phyloP scores from a whole-genome alignment of 441 rosid genomes.

The Populus trichocarpa region DNA sequence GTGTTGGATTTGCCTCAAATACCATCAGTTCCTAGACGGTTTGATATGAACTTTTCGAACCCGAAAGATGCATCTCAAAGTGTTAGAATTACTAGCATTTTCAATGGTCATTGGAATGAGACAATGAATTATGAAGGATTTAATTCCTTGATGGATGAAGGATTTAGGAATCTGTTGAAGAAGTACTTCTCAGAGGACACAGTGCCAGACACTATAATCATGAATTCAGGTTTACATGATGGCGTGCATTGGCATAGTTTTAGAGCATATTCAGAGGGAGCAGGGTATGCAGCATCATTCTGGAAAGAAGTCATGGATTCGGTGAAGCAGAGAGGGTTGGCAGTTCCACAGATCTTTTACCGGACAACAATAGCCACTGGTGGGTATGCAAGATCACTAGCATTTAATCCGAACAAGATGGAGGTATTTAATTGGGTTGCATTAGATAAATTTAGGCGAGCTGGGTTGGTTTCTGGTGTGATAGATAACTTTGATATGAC shows the following conservation, averaged over 20 bases:
- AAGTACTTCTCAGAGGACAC: conserved; percentile 62
- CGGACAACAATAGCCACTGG: conserved; percentile 85
- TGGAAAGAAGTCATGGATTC: conserved; percentile 71
- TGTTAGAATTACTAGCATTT: conserved; percentile 87
- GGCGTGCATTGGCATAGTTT: conserved; percentile 62
- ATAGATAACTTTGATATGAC: conserved; percentile 90
- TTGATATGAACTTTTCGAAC: no score
- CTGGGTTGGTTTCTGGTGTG: conserved; percentile 58
- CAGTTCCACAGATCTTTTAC: conserved; percentile 55
- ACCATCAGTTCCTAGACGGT: no score
- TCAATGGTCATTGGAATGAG: conserved; percentile 91
- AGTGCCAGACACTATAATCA: conserved; percentile 70
- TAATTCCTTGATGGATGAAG: conserved; percentile 62
- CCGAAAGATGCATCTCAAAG: no score
- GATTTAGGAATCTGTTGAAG: conserved; percentile 59
- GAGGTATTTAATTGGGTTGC: conserved; percentile 74
- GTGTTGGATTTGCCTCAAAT: no score
- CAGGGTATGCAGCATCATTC: conserved; percentile 65
- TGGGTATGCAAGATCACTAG: conserved; percentile 74
- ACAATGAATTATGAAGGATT: conserved; percentile 80
- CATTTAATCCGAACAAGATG: conserved; percentile 90
- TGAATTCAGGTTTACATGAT: conserved; percentile 92
- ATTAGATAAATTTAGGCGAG: conserved; percentile 63
- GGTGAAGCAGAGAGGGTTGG: conserved; percentile 54
- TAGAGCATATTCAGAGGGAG: conserved; percentile 57